Percentiles rank a stretch among this genome's conserved stretches.
phyloP scores from a whole-genome alignment of 306 rosid species.

The Castanea mollissima region DNA sequence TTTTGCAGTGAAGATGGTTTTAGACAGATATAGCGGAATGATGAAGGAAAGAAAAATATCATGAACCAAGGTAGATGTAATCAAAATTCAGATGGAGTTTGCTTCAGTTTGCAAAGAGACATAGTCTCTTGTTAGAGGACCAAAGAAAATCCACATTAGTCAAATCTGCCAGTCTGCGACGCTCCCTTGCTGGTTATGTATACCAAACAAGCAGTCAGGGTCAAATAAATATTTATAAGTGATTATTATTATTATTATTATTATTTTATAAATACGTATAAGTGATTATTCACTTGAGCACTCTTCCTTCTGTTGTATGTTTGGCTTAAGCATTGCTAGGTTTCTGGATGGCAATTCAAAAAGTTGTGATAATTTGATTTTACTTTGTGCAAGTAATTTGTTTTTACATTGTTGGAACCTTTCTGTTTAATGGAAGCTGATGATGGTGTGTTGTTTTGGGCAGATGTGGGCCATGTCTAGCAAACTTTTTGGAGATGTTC shows the following conservation, averaged over 20 bases:
- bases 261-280: no score
- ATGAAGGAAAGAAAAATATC: neutral
- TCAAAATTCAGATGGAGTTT: neutral
- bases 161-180: neutral
- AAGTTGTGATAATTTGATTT: slow-evolving; percentile 1
- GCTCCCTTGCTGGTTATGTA: slow-evolving; percentile 4
- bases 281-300: neutral
- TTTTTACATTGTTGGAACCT: neutral
- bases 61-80: neutral
- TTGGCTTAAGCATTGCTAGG: neutral
- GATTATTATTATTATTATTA: no score
- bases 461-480: slow-evolving; percentile 65
- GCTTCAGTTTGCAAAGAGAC: neutral
- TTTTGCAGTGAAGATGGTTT: no score
- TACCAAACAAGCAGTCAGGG: neutral
- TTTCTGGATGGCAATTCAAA: slow-evolving; percentile 1
- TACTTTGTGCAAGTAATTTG: neutral
- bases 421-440: slow-evolving; percentile 10
- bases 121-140: neutral
- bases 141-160: neutral
- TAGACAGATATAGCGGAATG: no score
- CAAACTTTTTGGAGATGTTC: slow-evolving; percentile 45
- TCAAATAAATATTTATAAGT: neutral
- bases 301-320: neutral
- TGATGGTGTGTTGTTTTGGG: slow-evolving; percentile 19